Evolutionary conservation across 2,329 filamentous ascomycete species (phyloP), one percentile per base, ranked within the genome.

Genomic region (Falciphora oryzae): DNA sequence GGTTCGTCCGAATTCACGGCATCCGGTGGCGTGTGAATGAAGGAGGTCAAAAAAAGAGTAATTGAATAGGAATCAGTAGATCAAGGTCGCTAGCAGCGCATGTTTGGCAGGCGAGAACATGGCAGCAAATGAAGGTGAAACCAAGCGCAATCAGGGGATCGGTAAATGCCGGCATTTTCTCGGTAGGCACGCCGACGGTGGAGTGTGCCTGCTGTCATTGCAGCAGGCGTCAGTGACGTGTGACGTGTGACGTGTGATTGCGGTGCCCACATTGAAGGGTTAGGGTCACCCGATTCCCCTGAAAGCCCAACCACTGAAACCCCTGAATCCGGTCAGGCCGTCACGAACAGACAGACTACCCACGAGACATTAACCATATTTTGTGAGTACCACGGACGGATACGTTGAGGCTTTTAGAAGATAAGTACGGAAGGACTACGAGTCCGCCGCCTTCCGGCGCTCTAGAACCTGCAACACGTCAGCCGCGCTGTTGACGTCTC

Each of bases 381-480:
- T 32, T 50, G 38, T 22, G 18, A 50, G 16, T 6, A 50, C 18
- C 16, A 22, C 38, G 38, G 38, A 35, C 5, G 18, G 44, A 53
- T 18, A 25, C 18, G 8, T 7, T 11, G 5, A 7, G 22, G 8
- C 44, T 6, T 53, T n/a, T 25, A 25, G 44, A 53, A 10, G 22
- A 22, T 3, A 59, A 22, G 8, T 11, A 22, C 10, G 22, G 22
- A 27, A 32, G 6, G 50, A 14, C 57, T 57, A 66, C 65, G 69
- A 73, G 50, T 71, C 72, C 1, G 71, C 73, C 38, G 73, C 73
- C 64, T 83, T 83, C 59, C 81, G 79, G 70, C 81, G 78, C 72
- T 95, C 90, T 71, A 97, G 84, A 32, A 92, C 90, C 65, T 85
- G 85, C 80, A 96, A 78, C 64, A 97, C 91, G 80, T 96, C 92